These are phyloP conservation scores for Macrotyloma uniflorum DNA, from an alignment of 306 rosid genomes.

Conservation along the genomic window DNA sequence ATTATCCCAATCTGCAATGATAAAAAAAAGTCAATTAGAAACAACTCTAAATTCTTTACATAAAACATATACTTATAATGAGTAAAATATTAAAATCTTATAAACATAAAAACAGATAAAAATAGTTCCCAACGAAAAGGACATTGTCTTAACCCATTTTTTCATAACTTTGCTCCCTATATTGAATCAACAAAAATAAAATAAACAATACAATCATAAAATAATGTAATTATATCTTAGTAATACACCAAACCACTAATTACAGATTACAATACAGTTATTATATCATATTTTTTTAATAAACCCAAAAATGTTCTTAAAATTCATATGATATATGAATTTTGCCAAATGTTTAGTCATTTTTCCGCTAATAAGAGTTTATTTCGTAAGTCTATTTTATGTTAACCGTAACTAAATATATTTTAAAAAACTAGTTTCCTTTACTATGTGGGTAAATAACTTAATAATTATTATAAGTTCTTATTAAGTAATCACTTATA, in stretches of 20 bases:
- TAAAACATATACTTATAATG: too few relatives aligned
- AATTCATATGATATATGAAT: background rate
- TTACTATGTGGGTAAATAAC: background rate
- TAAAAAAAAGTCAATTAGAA: background rate
- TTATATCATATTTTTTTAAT: too few relatives aligned
- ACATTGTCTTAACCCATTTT: too few relatives aligned
- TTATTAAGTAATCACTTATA: background rate
- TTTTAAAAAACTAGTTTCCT: too few relatives aligned
- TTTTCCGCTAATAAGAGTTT: background rate
- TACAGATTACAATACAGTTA: too few relatives aligned
- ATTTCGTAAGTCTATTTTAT: background rate
- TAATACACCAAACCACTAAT: too few relatives aligned
- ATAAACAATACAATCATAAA: too few relatives aligned
- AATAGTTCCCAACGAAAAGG: background rate
- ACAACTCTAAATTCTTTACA: background rate
- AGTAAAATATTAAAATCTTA: background rate
- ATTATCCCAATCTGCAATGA: slow-evolving; percentile 74
- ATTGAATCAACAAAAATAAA: too few relatives aligned
- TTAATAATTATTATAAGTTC: background rate
- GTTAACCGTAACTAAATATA: background rate
- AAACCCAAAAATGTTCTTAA: too few relatives aligned
- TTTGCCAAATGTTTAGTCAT: background rate
- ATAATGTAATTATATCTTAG: too few relatives aligned
- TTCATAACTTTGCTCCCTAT: too few relatives aligned
- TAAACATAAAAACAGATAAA: background rate